phyloP scores from a whole-genome alignment of 169 alveolate species.

The Plasmodium cynomolgi region DNA sequence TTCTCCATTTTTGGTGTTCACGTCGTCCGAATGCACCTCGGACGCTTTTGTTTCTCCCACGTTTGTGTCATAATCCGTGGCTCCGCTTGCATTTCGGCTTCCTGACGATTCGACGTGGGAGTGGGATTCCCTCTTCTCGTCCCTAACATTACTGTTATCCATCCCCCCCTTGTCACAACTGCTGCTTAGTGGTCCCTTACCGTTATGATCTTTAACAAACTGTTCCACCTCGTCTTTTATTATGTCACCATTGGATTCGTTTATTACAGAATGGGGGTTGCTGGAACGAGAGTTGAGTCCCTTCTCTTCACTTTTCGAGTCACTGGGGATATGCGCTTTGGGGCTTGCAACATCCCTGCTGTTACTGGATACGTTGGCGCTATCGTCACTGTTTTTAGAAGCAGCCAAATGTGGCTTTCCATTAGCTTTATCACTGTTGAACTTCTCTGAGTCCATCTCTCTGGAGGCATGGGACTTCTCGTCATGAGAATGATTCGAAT shows the following conservation, averaged over 20 bases:
- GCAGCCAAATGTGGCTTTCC: background rate
- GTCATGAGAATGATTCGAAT: constrained; percentile 5
- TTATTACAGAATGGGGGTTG: background rate
- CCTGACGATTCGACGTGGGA: background rate
- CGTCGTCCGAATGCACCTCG: background rate
- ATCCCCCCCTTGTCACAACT: background rate
- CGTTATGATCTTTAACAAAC: background rate
- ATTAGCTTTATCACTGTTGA: background rate
- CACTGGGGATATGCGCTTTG: background rate
- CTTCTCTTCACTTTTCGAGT: background rate
- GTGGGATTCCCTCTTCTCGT: constrained; percentile 2
- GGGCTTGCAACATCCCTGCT: background rate
- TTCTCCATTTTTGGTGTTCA: background rate
- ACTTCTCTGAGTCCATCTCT: constrained; percentile 5
- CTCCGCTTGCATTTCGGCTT: background rate
- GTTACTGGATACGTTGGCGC: background rate
- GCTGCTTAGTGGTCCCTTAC: background rate
- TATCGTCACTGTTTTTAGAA: background rate
- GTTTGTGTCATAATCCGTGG: background rate
- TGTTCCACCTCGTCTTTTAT: background rate
- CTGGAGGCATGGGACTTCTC: background rate
- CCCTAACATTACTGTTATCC: background rate
- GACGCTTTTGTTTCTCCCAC: background rate
- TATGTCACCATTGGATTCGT: background rate
- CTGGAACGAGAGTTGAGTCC: background rate